These are phyloP conservation scores for Fraxinus floribunda DNA, from an alignment of 305 asterid species.

Conservation along the genomic window DNA sequence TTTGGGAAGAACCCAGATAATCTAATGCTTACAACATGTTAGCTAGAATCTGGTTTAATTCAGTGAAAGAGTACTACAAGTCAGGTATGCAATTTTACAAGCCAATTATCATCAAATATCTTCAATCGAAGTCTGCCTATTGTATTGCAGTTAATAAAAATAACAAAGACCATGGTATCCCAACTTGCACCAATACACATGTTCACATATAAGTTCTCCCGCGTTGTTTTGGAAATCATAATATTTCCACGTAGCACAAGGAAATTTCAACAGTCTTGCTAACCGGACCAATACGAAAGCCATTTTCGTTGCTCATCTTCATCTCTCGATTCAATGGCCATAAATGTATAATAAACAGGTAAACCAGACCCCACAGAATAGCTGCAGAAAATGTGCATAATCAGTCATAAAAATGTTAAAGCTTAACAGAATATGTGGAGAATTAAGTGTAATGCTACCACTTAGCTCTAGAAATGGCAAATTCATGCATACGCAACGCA, in stretches of 20 bases:
- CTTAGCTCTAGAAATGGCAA: not conserved
- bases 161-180: not conserved
- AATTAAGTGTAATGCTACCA: not conserved
- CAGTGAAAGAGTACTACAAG: conserved; percentile 2
- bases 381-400: conserved; percentile 40
- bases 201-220: conserved; percentile 2
- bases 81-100: not conserved
- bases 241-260: not conserved
- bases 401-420: conserved; percentile 5
- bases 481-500: not conserved
- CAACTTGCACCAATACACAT: not conserved
- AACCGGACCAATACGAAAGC: conserved; percentile 89
- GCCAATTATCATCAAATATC: not conserved
- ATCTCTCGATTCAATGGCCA: conserved; percentile 71
- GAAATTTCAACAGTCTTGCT: conserved; percentile 21
- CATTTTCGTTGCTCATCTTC: conserved; percentile 67
- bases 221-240: not conserved
- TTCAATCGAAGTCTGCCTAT: conserved; percentile 4
- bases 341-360: conserved; percentile 88
- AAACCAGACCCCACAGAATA: conserved; percentile 79
- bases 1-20: conserved; percentile 7
- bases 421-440: not conserved
- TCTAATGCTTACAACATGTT: not conserved
- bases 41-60: not conserved
- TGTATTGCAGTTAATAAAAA: conserved; percentile 3